Evolutionary conservation across 2,329 filamentous ascomycete genomes (phyloP).

Genomic region (Fusarium sp.): DNA sequence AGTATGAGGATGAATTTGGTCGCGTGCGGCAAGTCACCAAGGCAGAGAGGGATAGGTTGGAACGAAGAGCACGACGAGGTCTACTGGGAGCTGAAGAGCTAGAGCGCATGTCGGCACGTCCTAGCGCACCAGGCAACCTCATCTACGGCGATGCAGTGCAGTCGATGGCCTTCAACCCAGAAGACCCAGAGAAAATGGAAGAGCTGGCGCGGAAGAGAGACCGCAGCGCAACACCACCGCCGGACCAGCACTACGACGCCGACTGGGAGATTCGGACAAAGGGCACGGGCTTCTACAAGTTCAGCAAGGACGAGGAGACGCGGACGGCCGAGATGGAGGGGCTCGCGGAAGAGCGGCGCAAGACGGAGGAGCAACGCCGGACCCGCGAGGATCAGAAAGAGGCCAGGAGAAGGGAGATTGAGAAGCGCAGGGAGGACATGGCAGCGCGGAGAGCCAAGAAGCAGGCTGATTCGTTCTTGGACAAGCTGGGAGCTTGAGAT

Average conservation of each 20-base stretch:
- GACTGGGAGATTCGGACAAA: slow-evolving; percentile 83
- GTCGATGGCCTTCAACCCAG: slow-evolving; percentile 79
- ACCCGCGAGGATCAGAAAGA: slow-evolving; percentile 65
- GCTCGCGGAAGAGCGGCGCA: slow-evolving; percentile 69
- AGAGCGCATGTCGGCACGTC: slow-evolving; percentile 73
- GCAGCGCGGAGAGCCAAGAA: slow-evolving; percentile 68
- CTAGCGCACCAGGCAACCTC: slow-evolving; percentile 70
- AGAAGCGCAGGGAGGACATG: slow-evolving; percentile 68
- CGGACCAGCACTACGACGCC: slow-evolving; percentile 84
- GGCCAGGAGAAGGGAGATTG: slow-evolving; percentile 67
- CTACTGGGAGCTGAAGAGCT: slow-evolving; percentile 66
- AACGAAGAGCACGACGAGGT: slow-evolving; percentile 61
- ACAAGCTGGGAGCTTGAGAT: slow-evolving; percentile 54
- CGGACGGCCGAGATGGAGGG: slow-evolving; percentile 75
- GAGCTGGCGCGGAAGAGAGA: slow-evolving; percentile 80
- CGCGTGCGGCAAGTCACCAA: slow-evolving; percentile 77
- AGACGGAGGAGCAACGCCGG: slow-evolving; percentile 70
- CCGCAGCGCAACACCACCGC: slow-evolving; percentile 79
- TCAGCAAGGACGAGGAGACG: slow-evolving; percentile 76
- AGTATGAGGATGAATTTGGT: slow-evolving; percentile 92
- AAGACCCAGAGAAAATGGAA: slow-evolving; percentile 76
- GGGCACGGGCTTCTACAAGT: slow-evolving; percentile 90
- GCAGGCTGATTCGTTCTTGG: slow-evolving; percentile 76
- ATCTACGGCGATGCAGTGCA: slow-evolving; percentile 91
- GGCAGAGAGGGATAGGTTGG: slow-evolving; percentile 69